Evolutionary conservation across 2,329 filamentous ascomycete species (phyloP).

Genomic region (Sodiomyces alkalinus): DNA sequence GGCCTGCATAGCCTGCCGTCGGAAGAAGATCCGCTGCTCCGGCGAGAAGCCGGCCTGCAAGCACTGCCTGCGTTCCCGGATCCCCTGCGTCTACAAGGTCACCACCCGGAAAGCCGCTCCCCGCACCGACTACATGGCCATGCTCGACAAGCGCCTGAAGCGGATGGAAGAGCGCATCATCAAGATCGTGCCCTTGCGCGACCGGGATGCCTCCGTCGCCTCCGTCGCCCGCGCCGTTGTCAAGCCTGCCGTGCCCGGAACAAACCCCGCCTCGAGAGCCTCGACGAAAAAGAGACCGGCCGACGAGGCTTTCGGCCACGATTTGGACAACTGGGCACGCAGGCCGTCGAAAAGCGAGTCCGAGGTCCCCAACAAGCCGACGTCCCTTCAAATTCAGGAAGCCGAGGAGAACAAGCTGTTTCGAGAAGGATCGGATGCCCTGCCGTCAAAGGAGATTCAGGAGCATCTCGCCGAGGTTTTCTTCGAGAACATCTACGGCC

Average conservation of each 20-base stretch:
- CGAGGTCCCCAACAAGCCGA: constrained; percentile 31
- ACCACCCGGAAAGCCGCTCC: constrained; percentile 89
- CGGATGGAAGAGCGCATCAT: constrained; percentile 97
- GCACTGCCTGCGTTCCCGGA: constrained; percentile 81
- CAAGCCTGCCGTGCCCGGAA: constrained; percentile 56
- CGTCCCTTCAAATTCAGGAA: constrained; percentile 43
- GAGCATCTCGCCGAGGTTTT: constrained; percentile 89
- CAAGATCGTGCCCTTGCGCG: constrained; percentile 81
- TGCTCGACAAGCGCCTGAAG: constrained; percentile 91
- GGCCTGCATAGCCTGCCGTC: constrained; percentile 86
- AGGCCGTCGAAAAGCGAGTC: constrained; percentile 34
- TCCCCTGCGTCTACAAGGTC: constrained; percentile 95
- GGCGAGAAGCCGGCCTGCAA: constrained; percentile 97
- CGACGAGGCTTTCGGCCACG: constrained; percentile 74
- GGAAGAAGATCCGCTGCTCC: constrained; percentile 96
- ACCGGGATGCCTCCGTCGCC: constrained; percentile 48
- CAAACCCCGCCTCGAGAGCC: constrained; percentile 21
- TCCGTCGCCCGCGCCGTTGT: constrained; percentile 67
- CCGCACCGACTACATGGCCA: constrained; percentile 96
- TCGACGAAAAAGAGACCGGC: constrained; percentile 64
- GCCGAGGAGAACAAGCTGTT: constrained; percentile 63
- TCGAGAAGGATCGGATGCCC: constrained; percentile 64
- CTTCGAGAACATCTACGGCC: constrained; percentile 90
- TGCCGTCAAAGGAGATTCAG: constrained; percentile 78
- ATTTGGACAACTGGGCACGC: constrained; percentile 69